Evolutionary conservation across 345 rosid species (phyloP).

Genomic region (Gossypium rotundifolium): DNA sequence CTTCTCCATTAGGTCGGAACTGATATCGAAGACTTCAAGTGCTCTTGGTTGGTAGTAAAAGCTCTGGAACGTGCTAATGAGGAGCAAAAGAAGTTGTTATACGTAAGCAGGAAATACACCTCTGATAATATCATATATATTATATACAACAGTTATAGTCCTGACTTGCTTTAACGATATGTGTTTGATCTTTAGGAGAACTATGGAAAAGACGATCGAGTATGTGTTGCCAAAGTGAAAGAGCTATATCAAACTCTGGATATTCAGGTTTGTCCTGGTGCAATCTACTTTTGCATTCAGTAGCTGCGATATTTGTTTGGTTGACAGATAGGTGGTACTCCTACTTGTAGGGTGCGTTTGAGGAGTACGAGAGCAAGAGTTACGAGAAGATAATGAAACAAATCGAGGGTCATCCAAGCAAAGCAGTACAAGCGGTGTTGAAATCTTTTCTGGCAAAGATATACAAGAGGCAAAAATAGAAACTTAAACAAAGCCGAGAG

Average conservation of each 20-base stretch:
- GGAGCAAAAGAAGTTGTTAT: conserved; percentile 55
- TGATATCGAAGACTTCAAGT: conserved; percentile 78
- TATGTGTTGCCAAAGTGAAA: conserved; percentile 49
- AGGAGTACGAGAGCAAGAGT: conserved; percentile 69
- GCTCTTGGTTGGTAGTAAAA: conserved; percentile 91
- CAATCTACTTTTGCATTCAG: background rate
- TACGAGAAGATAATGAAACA: conserved; percentile 46
- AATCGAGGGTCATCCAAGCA: conserved; percentile 69
- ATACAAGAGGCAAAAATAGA: conserved; percentile 77
- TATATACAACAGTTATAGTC: background rate
- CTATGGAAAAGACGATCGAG: conserved; percentile 61
- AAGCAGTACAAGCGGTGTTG: conserved; percentile 68
- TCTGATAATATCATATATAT: background rate
- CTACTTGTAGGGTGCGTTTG: conserved; percentile 39
- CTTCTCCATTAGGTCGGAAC: conserved; percentile 59
- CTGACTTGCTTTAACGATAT: background rate
- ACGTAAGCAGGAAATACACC: conserved; percentile 28
- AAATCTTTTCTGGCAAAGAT: conserved; percentile 78
- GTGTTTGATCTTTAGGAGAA: conserved; percentile 41
- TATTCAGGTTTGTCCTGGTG: background rate
- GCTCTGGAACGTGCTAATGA: conserved; percentile 58
- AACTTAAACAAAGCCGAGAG: background rate
- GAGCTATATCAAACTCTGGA: conserved; percentile 44
- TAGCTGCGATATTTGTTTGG: background rate
- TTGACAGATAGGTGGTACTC: background rate